A percentile compares a stretch with the other conserved stretches of the same genome.
phyloP scores from a whole-genome alignment of 23 red algal species.

The Gracilaria caudata region DNA sequence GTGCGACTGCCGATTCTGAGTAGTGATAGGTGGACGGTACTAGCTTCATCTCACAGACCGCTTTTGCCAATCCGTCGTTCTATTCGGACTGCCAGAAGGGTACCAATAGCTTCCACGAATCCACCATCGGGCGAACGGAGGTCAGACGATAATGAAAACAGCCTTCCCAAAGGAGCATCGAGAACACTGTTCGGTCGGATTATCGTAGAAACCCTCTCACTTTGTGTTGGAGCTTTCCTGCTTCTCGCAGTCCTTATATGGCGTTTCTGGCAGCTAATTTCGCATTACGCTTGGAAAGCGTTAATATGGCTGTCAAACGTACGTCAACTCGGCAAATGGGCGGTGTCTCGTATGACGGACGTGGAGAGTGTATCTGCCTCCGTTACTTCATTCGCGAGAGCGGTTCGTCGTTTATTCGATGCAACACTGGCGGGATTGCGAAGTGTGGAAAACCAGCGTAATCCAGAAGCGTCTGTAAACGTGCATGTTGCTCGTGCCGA shows the following conservation, averaged over 20 bases:
- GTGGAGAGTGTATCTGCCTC: conserved; percentile 1
- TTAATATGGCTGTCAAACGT: conserved; percentile 59
- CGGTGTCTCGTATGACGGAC: conserved; percentile 12
- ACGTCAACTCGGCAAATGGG: conserved; percentile 53
- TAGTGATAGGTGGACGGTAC: neutral
- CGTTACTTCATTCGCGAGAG: neutral
- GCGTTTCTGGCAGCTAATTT: conserved; percentile 66
- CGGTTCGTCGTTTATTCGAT: conserved; percentile 11
- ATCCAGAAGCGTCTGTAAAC: neutral
- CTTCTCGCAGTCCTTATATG: conserved; percentile 53
- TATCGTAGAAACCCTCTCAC: conserved; percentile 44
- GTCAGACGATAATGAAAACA: neutral
- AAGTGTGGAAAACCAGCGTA: conserved; percentile 17
- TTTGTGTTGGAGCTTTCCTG: conserved; percentile 46
- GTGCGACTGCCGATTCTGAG: neutral
- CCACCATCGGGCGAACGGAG: conserved; percentile 2
- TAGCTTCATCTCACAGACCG: neutral
- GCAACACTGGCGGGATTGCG: conserved; percentile 7
- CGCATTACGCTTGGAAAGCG: conserved; percentile 22
- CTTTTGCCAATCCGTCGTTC: neutral
- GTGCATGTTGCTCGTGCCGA: neutral
- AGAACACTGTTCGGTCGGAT: conserved; percentile 38
- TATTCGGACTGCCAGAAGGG: neutral
- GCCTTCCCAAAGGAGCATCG: conserved; percentile 24
- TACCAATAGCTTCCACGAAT: conserved; percentile 5